A percentile compares a stretch with the other conserved stretches of the same genome.
phyloP scores from a whole-genome alignment of 176 grass and related monocot species.

The Rhynchospora tenuis region DNA sequence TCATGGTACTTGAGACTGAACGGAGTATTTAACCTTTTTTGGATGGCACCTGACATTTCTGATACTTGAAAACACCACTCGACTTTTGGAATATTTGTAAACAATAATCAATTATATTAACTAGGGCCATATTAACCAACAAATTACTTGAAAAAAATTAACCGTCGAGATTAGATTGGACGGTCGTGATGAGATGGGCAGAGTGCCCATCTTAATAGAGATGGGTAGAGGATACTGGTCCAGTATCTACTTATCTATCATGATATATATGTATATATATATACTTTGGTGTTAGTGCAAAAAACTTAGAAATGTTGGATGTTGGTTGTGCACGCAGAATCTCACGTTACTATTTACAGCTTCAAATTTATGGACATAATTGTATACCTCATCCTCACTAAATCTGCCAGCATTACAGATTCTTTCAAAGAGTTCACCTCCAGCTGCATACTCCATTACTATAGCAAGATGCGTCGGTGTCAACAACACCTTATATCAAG shows the following conservation, averaged over 20 bases:
- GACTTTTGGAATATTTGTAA: neutral
- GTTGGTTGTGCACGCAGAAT: neutral
- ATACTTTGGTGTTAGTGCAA: neutral
- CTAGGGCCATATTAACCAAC: neutral
- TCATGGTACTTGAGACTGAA: neutral
- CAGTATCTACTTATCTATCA: neutral
- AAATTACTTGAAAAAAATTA: too few species aligned
- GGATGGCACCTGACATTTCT: neutral
- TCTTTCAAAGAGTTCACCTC: slow-evolving; percentile 86
- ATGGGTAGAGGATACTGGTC: too few species aligned
- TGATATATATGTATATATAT: neutral
- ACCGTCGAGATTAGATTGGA: too few species aligned
- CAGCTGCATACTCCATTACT: slow-evolving; percentile 99
- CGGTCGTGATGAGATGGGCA: too few species aligned
- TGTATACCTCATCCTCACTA: slow-evolving; percentile 86
- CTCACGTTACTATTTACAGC: neutral
- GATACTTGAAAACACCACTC: neutral
- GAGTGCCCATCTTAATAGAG: too few species aligned
- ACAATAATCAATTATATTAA: neutral
- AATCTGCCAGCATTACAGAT: slow-evolving; percentile 90
- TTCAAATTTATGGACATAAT: neutral
- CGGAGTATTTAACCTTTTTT: neutral
- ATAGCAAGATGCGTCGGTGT: slow-evolving; percentile 99
- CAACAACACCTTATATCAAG: slow-evolving; percentile 74
- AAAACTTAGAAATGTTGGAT: neutral